Percentiles rank a stretch among this genome's conserved stretches.
These are phyloP conservation scores for Cucumis cinereus DNA, from an alignment of 306 rosid genomes.

Conservation along the genomic window DNA sequence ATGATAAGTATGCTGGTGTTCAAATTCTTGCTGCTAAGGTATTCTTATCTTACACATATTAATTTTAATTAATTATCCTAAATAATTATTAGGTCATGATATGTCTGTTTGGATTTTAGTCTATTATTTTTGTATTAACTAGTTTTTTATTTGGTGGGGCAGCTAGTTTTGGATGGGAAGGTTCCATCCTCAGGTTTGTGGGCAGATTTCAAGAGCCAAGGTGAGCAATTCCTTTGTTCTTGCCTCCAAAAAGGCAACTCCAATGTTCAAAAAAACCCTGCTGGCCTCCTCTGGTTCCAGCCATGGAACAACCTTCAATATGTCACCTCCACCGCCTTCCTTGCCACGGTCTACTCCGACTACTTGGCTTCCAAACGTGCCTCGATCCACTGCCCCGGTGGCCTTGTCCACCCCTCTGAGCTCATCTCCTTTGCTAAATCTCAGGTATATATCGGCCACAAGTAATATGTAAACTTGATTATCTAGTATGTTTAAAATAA, in stretches of 20 bases:
- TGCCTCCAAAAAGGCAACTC: conserved; percentile 31
- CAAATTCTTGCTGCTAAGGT: conserved; percentile 45
- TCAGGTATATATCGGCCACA: conserved; percentile 19
- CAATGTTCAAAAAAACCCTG: conserved; percentile 27
- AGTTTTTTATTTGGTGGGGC: not conserved
- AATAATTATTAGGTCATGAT: no score
- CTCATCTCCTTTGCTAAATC: conserved; percentile 21
- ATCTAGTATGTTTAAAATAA: no score
- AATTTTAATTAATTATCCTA: no score
- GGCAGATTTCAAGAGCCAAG: conserved; percentile 29
- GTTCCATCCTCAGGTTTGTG: conserved; percentile 18
- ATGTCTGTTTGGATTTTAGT: not conserved
- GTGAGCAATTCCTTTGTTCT: conserved; percentile 40
- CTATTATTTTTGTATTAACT: not conserved
- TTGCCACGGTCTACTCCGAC: conserved; percentile 24
- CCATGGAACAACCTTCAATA: conserved; percentile 43
- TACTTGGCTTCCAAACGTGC: conserved; percentile 19
- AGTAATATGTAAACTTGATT: no score
- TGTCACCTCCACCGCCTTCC: conserved; percentile 34
- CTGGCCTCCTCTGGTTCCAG: conserved; percentile 38
- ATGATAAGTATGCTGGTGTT: conserved; percentile 42
- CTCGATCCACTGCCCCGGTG: conserved; percentile 16
- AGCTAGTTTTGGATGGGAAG: conserved; percentile 41
- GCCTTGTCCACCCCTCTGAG: conserved; percentile 19
- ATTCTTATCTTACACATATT: not conserved